Evolutionary conservation across 1,139 yeast species (phyloP), one percentile per base, ranked within the genome.

Genomic region (Taiozyma sp.): DNA sequence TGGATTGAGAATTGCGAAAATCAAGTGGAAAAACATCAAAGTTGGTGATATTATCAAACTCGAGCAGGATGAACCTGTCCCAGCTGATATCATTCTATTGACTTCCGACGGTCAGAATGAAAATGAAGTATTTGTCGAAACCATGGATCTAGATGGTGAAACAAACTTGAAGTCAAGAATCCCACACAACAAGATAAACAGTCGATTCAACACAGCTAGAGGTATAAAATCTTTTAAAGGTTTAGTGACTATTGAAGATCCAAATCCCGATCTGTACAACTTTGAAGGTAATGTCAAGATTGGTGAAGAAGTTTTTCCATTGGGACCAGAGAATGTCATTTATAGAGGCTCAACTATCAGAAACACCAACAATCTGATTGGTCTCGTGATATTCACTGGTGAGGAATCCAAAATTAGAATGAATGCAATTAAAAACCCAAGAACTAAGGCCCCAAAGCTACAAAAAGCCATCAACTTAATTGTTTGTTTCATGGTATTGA

Each of bases 111-210:
- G 81, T 13, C 80, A 79, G 39, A 79, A 81, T 52, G 64, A 62
- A 41, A 87, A 85, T 51, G 88, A 85, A 57, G 85, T 95, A 1
- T 88, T 81, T 59, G 83, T 91, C 26, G 99, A 93, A 67, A 93
- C 99, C 0, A 91, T 93, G 93, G 99, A 97, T 0, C 73, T 93
- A 46, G 99, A 93, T 68, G 99, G 99, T 47, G 99, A 93, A 68
- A 93, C 98, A 0, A 91, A 90, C 62, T 73, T 93, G 55, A 93
- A 93, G 66, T 76, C 88, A 6, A 83, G 81, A 59, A 71, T 71
- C 26, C 88, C 97, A 0, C 85, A 85, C 54, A 72, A 77, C 1
- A 88, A 84, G 52, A 56, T 88, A 7, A 74, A 83, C 16, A 75
- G 77, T 37, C 55, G 65, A 16, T 71, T 83, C 42, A 70, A 76